Evolutionary conservation across 441 rosid species (phyloP).

Genomic region (Mallotus repandus): DNA sequence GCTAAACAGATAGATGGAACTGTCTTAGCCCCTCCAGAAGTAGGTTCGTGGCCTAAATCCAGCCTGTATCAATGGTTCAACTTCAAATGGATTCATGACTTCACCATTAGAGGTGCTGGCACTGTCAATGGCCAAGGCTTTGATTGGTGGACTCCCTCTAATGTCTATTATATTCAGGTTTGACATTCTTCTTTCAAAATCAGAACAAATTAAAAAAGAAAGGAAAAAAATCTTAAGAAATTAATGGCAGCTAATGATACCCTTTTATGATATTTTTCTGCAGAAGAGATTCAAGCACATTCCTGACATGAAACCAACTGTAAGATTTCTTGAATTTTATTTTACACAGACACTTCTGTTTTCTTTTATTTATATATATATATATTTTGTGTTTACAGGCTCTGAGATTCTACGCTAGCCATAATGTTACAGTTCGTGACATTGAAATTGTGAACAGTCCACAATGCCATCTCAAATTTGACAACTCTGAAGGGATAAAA

Average conservation of each 20-base stretch:
- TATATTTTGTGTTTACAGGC: slow-evolving; percentile 38
- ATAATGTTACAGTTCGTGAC: slow-evolving; percentile 69
- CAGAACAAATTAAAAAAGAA: background rate
- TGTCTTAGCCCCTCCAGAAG: slow-evolving; percentile 57
- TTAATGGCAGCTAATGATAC: background rate
- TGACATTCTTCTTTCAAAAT: background rate
- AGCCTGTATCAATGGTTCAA: slow-evolving; percentile 34
- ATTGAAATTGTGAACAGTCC: slow-evolving; percentile 71
- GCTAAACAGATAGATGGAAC: slow-evolving; percentile 65
- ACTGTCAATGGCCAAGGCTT: slow-evolving; percentile 74
- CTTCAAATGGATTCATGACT: slow-evolving; percentile 37
- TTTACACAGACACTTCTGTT: background rate
- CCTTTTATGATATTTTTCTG: slow-evolving; percentile 16
- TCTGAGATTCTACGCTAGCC: slow-evolving; percentile 68
- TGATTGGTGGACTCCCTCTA: slow-evolving; percentile 62
- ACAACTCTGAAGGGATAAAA: slow-evolving; percentile 56
- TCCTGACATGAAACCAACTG: slow-evolving; percentile 79
- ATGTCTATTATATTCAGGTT: slow-evolving; percentile 31
- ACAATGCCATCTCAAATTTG: slow-evolving; percentile 82
- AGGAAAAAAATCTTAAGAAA: background rate
- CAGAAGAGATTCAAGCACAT: slow-evolving; percentile 55
- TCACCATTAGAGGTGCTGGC: slow-evolving; percentile 73
- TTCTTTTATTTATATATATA: background rate
- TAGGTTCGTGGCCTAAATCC: slow-evolving; percentile 30
- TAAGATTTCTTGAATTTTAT: slow-evolving; percentile 25